Evolutionary conservation across 805 yeast genomes (phyloP).

Genomic region (Myxozyma nipponensis): DNA sequence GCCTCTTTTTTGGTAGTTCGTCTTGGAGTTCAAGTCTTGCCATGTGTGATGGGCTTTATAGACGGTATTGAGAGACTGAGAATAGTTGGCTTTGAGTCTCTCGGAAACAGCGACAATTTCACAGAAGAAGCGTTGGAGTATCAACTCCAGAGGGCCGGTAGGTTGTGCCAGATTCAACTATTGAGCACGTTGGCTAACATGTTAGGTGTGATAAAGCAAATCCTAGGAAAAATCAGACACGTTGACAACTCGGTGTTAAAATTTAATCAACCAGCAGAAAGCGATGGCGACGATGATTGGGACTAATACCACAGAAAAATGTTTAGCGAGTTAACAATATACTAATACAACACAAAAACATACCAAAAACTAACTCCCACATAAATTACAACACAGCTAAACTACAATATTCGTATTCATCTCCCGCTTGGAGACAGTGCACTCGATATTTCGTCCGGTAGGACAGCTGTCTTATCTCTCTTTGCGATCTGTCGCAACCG

Average conservation of each 20-base stretch:
- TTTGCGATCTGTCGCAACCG: constrained; percentile 7
- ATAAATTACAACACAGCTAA: too few relatives aligned
- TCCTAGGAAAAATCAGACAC: constrained; percentile 14
- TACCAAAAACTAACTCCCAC: not conserved
- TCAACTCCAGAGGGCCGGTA: constrained; percentile 27
- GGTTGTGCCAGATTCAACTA: not conserved
- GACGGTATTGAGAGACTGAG: constrained; percentile 58
- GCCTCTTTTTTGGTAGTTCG: constrained; percentile 71
- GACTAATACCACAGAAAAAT: constrained; percentile 5
- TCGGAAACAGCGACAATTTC: constrained; percentile 49
- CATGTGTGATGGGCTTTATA: constrained; percentile 60
- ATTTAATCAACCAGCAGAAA: not conserved
- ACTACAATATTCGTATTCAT: too few relatives aligned
- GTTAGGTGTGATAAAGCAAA: constrained; percentile 17
- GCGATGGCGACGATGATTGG: constrained; percentile 18
- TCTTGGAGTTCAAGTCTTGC: constrained; percentile 62
- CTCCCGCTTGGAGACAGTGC: too few relatives aligned
- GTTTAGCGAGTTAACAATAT: not conserved
- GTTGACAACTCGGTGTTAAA: not conserved
- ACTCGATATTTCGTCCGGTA: not conserved
- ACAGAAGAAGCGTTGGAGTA: constrained; percentile 49
- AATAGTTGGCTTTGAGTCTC: constrained; percentile 64
- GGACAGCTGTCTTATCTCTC: not conserved
- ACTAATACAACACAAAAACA: constrained; percentile 15
- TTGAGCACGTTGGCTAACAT: not conserved